phyloP scores from a whole-genome alignment of 805 yeast species.

The Candida tibetensis region DNA sequence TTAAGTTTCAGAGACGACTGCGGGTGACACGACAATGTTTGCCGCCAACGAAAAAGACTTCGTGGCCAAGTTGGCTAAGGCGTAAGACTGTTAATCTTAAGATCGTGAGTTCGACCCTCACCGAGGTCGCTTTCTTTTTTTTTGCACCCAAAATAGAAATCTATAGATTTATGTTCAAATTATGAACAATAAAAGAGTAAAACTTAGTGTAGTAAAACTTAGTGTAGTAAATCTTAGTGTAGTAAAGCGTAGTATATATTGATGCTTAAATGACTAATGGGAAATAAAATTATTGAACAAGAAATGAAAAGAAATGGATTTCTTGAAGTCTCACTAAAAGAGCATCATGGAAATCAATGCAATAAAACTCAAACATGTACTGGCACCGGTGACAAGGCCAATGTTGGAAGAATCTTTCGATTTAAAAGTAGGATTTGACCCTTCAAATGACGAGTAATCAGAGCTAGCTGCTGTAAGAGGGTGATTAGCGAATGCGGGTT shows the following conservation, averaged over 20 bases:
- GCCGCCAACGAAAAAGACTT: conserved; percentile 11
- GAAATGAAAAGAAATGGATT: not conserved
- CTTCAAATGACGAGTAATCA: conserved; percentile 9
- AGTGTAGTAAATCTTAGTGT: too few species aligned
- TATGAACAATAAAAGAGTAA: not conserved
- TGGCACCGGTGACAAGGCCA: not conserved
- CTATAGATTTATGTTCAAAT: not conserved
- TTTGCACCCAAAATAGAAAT: conserved; percentile 1
- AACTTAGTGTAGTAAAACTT: too few species aligned
- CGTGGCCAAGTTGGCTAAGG: conserved; percentile 19
- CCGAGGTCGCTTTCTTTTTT: conserved; percentile 15
- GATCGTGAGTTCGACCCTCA: conserved; percentile 19
- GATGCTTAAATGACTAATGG: not conserved
- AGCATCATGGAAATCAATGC: conserved; percentile 5
- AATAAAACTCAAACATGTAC: conserved; percentile 3
- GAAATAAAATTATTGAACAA: not conserved
- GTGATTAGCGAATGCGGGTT: conserved; percentile 7
- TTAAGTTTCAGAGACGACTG: too few species aligned
- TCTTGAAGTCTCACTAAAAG: not conserved
- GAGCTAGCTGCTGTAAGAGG: conserved; percentile 10
- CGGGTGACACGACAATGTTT: too few species aligned
- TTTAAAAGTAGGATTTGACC: conserved; percentile 4
- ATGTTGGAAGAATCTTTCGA: not conserved
- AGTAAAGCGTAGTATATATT: not conserved
- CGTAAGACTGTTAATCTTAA: conserved; percentile 18